Evolutionary conservation across 2,329 filamentous ascomycete species (phyloP).

Genomic region (Paradendryphiella salina): DNA sequence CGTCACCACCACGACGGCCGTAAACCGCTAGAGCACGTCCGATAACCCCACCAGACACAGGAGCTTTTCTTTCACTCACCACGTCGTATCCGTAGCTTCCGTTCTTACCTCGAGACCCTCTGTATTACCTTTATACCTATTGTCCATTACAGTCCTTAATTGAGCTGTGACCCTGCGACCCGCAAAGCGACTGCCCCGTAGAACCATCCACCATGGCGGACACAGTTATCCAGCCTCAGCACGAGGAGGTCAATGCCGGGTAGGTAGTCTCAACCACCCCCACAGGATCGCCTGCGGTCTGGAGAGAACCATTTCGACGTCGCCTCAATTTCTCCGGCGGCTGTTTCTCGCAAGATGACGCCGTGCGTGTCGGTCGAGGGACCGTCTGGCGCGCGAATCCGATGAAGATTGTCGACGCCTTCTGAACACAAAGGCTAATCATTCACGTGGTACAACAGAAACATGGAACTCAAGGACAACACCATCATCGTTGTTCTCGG

Average conservation of each 20-base stretch:
- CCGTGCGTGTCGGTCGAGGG: conserved; percentile 10
- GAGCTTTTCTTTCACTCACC: conserved; percentile 39
- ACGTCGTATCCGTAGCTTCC: conserved; percentile 35
- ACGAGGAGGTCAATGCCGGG: conserved; percentile 52
- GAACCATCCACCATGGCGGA: conserved; percentile 48
- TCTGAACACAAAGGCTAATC: conserved; percentile 38
- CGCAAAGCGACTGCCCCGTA: conserved; percentile 23
- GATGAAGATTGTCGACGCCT: conserved; percentile 5
- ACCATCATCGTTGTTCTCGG: conserved; percentile 95
- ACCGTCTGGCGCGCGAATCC: conserved; percentile 13
- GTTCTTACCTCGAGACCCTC: conserved; percentile 19
- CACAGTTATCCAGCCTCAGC: conserved; percentile 53
- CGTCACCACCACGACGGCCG: conserved; percentile 37
- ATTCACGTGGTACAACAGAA: conserved; percentile 57
- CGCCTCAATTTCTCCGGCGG: conserved; percentile 10
- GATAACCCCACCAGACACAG: conserved; percentile 41
- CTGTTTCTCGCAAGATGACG: neutral
- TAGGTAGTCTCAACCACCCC: conserved; percentile 38
- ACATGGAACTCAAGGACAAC: conserved; percentile 96
- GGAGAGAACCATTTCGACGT: neutral
- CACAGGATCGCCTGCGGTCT: neutral
- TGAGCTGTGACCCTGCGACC: conserved; percentile 29
- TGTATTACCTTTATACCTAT: conserved; percentile 10
- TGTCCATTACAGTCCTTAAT: conserved; percentile 24
- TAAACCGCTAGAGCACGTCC: conserved; percentile 33